A percentile compares a stretch with the other conserved stretches of the same genome.
Conservation (phyloP, 768 basidiomycete species). For the Chalciporus piperatus region DNA sequence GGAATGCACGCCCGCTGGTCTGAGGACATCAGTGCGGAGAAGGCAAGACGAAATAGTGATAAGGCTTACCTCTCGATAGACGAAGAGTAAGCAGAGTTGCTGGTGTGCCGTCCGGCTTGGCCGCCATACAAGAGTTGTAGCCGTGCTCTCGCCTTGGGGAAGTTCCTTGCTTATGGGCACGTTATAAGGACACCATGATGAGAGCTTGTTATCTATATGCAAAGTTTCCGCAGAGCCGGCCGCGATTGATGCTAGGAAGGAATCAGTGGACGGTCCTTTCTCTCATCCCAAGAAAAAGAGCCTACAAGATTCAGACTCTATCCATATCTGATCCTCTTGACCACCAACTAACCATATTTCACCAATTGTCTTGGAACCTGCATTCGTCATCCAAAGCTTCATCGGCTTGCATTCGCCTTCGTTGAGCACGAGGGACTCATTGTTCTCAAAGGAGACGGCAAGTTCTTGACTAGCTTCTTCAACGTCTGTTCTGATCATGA, state of each 20-base stretch:
- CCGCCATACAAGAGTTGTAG: constrained; percentile 55
- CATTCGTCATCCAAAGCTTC: constrained; percentile 62
- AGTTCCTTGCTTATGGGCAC: constrained; percentile 42
- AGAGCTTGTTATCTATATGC: constrained; percentile 52
- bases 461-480: constrained; percentile 66
- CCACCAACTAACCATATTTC: constrained; percentile 73
- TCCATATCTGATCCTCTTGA: constrained; percentile 61
- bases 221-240: constrained; percentile 37
- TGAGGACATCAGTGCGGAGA: constrained; percentile 25
- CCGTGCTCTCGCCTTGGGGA: constrained; percentile 46
- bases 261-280: constrained; percentile 3
- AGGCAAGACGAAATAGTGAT: neutral
- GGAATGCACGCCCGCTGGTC: constrained; percentile 51
- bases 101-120: constrained; percentile 46
- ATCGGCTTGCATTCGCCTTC: constrained; percentile 68
- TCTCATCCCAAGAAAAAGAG: neutral
- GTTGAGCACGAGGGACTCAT: constrained; percentile 47
- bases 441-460: constrained; percentile 52
- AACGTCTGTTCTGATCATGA: constrained; percentile 57
- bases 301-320: constrained; percentile 29
- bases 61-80: constrained; percentile 57
- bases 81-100: constrained; percentile 60
- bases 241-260: constrained; percentile 10
- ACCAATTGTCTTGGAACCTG: constrained; percentile 54
- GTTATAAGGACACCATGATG: constrained; percentile 41